Base-by-base conservation (phyloP, 352 stramenopile species). In the Albugo candida region DNA sequence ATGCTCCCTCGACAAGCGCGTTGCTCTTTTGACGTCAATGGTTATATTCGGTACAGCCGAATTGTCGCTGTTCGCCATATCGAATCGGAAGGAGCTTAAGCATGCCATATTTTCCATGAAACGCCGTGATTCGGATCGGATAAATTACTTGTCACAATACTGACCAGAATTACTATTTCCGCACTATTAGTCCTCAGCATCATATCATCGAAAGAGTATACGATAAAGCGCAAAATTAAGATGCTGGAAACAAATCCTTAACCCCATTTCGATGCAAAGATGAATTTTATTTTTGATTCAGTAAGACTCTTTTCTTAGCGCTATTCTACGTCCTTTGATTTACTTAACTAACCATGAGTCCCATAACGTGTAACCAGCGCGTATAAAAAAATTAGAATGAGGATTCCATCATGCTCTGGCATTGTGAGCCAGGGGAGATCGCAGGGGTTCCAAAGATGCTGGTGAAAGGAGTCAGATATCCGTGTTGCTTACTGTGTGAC, bases 311-410 rank as follows among this genome's bases (percentile, higher is more conserved):
- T 43, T 67, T 86, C 62, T 70, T 56, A 85, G 72, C 41, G 71
- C 81, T 39, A 53, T 86, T 17, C 48, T 86, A 5, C 73, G 70
- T 40, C 61, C 74, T 37, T 64, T 73, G 38, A 67, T 91, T 19
- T 85, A 85, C 40, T 66, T 91, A 91, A 48, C 58, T 60, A 17
- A 82, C 68, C 17, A 88, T 88, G 72, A 91, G 78, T 34, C 72
- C 78, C 16, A 82, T 91, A 47, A 77, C 75, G 48, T 86, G 83
- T 57, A 80, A 84, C 46, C 78, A 87, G 54, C 71, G 70, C 21
- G 70, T 88, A 40, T 84, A 67, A 65, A 31, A 86, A 31, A 69
- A 63, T 36, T 42, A 64, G 10, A 71, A 79, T 14, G 55, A 61
- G 12, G 78, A 88, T 45, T 85, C 70, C 50, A 62, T 60, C 1